A percentile compares a stretch with the other conserved stretches of the same genome.
Conservation (phyloP, 495 filamentous ascomycete genomes). For the Copromyces sp. region DNA sequence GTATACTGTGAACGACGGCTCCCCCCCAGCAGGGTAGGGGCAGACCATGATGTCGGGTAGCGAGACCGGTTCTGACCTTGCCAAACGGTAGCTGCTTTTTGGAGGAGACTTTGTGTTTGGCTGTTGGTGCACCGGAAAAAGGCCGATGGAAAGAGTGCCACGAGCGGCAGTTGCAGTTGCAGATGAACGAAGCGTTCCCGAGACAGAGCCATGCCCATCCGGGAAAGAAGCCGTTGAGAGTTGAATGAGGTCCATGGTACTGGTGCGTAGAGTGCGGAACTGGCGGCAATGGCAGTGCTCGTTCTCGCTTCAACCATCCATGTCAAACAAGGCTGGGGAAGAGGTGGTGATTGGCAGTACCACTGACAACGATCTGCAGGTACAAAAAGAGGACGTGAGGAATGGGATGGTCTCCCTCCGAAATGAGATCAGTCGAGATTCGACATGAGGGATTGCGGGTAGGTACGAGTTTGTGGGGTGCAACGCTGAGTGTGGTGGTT, state of each 20-base stretch:
- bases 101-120: background rate
- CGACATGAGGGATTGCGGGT: background rate
- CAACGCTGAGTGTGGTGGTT: background rate
- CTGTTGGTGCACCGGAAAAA: background rate
- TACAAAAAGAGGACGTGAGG: background rate
- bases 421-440: background rate
- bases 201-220: background rate
- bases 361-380: background rate
- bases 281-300: background rate
- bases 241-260: background rate
- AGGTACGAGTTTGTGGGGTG: background rate
- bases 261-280: background rate
- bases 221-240: background rate
- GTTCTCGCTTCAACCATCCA: background rate
- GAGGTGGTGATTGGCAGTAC: background rate
- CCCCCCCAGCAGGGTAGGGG: background rate
- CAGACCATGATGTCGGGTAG: background rate
- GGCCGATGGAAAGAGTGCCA: background rate
- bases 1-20: background rate
- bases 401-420: background rate
- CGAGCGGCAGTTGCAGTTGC: background rate
- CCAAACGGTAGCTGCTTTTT: background rate
- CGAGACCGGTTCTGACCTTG: background rate
- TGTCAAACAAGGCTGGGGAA: background rate
- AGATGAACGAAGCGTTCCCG: too few species aligned